Conservation (phyloP, 192 early-diverging fungal genomes). For the Cladochytrium replicatum region DNA sequence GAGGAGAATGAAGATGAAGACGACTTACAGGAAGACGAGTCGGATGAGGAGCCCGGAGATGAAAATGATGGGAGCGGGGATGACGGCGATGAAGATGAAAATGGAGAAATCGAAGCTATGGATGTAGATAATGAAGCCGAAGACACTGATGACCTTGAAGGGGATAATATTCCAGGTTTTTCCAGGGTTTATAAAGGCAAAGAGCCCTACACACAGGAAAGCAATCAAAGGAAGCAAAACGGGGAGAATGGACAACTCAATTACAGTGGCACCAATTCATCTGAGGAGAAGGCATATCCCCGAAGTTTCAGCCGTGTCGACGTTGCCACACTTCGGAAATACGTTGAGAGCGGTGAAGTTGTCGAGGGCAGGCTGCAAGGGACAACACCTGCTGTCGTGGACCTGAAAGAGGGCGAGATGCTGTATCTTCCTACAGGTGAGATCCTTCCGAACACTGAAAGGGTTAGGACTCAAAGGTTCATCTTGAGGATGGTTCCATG, state of each 20-base stretch:
- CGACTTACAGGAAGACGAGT: conserved; percentile 1
- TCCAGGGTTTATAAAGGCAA: neutral
- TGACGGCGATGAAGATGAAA: conserved; percentile 4
- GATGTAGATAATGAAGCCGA: conserved; percentile 8
- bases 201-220: conserved; percentile 12
- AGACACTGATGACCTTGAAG: neutral
- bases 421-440: conserved; percentile 21
- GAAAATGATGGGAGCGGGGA: conserved; percentile 1
- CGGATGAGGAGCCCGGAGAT: neutral
- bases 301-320: conserved; percentile 25
- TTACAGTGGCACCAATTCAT: conserved; percentile 2
- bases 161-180: neutral
- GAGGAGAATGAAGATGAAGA: conserved; percentile 7
- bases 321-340: conserved; percentile 9
- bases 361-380: conserved; percentile 10
- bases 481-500: conserved; percentile 25
- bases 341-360: conserved; percentile 2
- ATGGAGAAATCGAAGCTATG: conserved; percentile 5
- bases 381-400: no score
- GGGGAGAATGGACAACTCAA: neutral
- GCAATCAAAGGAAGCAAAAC: no score
- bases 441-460: conserved; percentile 7
- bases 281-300: conserved; percentile 9
- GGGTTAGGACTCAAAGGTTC: conserved; percentile 7
- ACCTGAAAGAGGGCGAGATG: conserved; percentile 23